A percentile compares a stretch with the other conserved stretches of the same genome.
Evolutionary conservation across 2,329 filamentous ascomycete species (phyloP).

Genomic region (Chrysoporthe cubensis): DNA sequence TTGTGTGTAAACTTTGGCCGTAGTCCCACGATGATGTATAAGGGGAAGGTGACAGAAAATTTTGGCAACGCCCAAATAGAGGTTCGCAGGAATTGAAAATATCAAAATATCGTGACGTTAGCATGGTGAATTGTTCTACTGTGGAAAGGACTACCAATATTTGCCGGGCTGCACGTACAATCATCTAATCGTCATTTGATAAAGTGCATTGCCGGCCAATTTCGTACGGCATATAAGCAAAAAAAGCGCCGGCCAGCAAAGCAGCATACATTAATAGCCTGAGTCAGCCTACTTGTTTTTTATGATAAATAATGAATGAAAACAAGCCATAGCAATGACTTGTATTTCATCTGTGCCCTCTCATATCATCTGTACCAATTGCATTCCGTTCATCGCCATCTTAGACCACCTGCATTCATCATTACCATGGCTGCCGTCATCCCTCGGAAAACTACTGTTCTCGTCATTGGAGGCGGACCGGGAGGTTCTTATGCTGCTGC

Average conservation of each 20-base stretch:
- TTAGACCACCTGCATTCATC: background rate
- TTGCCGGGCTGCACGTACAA: background rate
- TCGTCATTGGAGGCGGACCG: conserved; percentile 51
- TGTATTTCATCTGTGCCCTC: too few relatives aligned
- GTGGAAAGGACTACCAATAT: background rate
- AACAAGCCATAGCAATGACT: too few relatives aligned
- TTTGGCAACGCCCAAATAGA: too few relatives aligned
- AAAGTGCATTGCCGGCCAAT: background rate
- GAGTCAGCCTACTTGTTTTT: too few relatives aligned
- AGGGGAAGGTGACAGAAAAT: too few relatives aligned
- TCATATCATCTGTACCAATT: background rate
- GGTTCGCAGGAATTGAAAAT: too few relatives aligned
- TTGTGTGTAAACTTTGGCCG: too few relatives aligned
- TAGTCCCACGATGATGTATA: too few relatives aligned
- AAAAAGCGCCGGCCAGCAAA: background rate
- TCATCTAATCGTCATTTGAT: background rate
- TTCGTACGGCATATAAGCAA: background rate
- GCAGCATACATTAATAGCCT: background rate
- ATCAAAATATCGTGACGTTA: too few relatives aligned
- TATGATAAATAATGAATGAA: too few relatives aligned
- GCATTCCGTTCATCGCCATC: background rate
- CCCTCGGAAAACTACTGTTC: conserved; percentile 35
- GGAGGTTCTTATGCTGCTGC: conserved; percentile 49
- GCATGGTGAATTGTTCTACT: background rate
- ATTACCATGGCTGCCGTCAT: background rate